Base-by-base conservation (phyloP, 2,329 filamentous ascomycete genomes). In the Ploettnerulaceae sp. region DNA sequence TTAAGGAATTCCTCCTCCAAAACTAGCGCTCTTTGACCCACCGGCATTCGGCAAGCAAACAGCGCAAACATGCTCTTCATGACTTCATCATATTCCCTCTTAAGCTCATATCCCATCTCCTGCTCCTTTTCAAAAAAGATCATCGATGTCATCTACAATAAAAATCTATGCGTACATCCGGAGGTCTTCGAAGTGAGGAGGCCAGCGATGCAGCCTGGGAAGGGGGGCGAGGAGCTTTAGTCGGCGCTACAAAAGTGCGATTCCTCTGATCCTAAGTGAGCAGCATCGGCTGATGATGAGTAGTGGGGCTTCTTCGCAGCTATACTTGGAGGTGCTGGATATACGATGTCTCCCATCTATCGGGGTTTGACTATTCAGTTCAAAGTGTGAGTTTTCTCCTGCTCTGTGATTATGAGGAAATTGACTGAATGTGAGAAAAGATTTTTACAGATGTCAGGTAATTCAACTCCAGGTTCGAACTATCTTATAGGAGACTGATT, bases 371-470 rank as follows among this genome's bases (percentile, higher is more conserved):
- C 84, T 1, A 70, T 87, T 39, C 84, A 88, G 62, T 88, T 88
- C 67, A 88, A 88, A 69, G 80, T 85, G 84, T 87, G 74, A 60
- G 79, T 69, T 39, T 39, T 18, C 29, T 31, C 20, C 20, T 29
- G 24, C 22, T 7, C 22, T 41, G n/a, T n/a, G n/a, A n/a, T n/a
- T n/a, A n/a, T n/a, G n/a, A n/a, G n/a, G n/a, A n/a, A n/a, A n/a
- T n/a, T n/a, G 17, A 18, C 11, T 28, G n/a, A 34, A 28, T 42
- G 26, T 15, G 4, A 9, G 11, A 32, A 21, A 59, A 90, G 86
- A 22, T 91, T 88, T 62, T 71, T 90, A 12, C 85, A 89, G 65
- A 88, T 89, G 83, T 86, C 82, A n/a, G 82, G 81, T 58, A 52
- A 15, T 15, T 39, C 43, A 11, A 35, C n/a, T 28, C 5, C 14